These are phyloP conservation scores for Pleurotus salmoneostramineus DNA, from an alignment of 768 basidiomycete species.

Conservation along the genomic window DNA sequence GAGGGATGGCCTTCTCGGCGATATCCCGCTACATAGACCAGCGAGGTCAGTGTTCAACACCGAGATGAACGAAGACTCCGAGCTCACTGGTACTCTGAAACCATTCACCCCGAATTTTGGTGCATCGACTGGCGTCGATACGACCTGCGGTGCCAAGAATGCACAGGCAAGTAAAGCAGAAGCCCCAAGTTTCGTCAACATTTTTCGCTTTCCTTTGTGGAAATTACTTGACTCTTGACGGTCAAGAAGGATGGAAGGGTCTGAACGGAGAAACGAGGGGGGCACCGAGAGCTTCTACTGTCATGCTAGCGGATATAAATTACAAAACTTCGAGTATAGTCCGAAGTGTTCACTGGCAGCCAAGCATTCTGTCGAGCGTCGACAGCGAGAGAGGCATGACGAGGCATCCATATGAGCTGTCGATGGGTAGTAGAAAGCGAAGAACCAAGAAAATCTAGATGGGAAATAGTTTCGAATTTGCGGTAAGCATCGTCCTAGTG, in stretches of 20 bases:
- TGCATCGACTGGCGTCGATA: not conserved
- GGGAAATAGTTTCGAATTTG: no score
- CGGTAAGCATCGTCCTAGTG: no score
- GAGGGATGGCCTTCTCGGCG: not conserved
- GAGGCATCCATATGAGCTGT: no score
- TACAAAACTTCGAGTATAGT: no score
- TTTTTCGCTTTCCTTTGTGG: not conserved
- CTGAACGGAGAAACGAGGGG: not conserved
- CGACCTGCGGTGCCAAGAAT: not conserved
- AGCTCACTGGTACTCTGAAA: not conserved
- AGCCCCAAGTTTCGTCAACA: not conserved
- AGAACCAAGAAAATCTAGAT: no score
- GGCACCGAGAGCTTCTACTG: no score
- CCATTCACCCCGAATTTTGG: not conserved
- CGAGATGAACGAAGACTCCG: not conserved
- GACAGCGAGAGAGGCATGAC: no score
- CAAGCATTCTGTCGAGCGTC: no score
- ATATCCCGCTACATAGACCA: not conserved
- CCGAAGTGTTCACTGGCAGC: no score
- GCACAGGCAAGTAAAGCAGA: not conserved
- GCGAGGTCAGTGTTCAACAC: not conserved
- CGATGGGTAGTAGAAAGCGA: no score
- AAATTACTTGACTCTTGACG: not conserved
- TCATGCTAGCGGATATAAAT: no score
- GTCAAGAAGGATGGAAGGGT: not conserved